These are phyloP conservation scores for Brassica carinata DNA, from an alignment of 345 rosid species.

Conservation along the genomic window DNA sequence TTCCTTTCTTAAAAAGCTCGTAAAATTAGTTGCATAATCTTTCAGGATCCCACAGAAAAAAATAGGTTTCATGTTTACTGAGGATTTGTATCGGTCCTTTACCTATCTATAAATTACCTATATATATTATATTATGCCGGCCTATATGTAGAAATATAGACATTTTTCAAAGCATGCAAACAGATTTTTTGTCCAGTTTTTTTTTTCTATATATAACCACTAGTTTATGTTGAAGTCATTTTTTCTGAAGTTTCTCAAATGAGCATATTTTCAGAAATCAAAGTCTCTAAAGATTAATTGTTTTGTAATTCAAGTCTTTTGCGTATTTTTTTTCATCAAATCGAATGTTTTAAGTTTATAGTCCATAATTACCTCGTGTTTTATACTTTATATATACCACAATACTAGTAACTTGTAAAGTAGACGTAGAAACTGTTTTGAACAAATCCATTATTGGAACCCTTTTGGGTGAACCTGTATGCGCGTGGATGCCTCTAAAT, in stretches of 20 bases:
- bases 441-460: conserved; percentile 16
- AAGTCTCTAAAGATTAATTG: neutral
- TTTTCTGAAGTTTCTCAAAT: neutral
- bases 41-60: neutral
- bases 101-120: neutral
- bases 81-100: neutral
- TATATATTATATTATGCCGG: neutral
- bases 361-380: neutral
- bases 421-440: neutral
- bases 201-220: neutral
- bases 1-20: neutral
- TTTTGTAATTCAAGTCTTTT: neutral
- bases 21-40: neutral
- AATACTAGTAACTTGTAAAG: neutral
- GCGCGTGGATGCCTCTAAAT: conserved; percentile 14
- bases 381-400: neutral
- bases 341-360: neutral
- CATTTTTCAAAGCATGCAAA: neutral
- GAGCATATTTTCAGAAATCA: neutral
- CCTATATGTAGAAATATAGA: neutral
- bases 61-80: neutral
- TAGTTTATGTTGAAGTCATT: neutral
- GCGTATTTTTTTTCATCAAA: too few relatives aligned
- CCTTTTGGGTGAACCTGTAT: conserved; percentile 2
- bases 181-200: neutral